These are phyloP conservation scores for Malus sylvestris DNA, from an alignment of 306 rosid species.

Conservation along the genomic window DNA sequence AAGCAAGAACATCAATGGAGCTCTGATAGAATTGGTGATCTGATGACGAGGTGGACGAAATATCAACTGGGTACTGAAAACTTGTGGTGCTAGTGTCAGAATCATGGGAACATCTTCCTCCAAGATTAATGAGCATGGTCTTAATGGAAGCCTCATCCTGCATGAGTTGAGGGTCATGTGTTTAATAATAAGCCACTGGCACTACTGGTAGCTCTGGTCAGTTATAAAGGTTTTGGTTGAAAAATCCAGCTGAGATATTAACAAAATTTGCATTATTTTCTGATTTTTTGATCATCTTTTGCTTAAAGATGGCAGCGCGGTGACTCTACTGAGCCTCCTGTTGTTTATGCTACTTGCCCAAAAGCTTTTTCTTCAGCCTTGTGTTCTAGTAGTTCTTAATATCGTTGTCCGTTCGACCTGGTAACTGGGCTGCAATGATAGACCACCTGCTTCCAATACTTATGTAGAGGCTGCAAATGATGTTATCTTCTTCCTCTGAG, in stretches of 20 bases:
- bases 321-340: conserved; percentile 41
- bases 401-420: conserved; percentile 91
- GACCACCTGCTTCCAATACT: conserved; percentile 99
- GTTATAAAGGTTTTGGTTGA: conserved; percentile 27
- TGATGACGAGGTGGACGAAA: conserved; percentile 8
- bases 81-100: conserved; percentile 1
- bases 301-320: conserved; percentile 25
- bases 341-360: conserved; percentile 62
- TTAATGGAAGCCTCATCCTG: conserved; percentile 34
- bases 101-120: conserved; percentile 28
- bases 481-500: conserved; percentile 91
- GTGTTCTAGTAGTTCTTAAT: conserved; percentile 98
- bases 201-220: conserved; percentile 34
- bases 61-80: conserved; percentile 18
- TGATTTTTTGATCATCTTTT: conserved; percentile 39
- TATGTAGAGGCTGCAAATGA: conserved; percentile 78
- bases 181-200: conserved; percentile 21
- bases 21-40: conserved; percentile 20
- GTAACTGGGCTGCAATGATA: conserved; percentile 87
- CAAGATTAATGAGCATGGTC: conserved; percentile 38
- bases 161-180: conserved; percentile 15
- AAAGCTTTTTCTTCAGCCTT: conserved; percentile 85
- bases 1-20: conserved; percentile 19
- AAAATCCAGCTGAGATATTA: background rate
- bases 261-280: background rate